Evolutionary conservation across 306 rosid species (phyloP).

Genomic region (Boehmeria nivea): DNA sequence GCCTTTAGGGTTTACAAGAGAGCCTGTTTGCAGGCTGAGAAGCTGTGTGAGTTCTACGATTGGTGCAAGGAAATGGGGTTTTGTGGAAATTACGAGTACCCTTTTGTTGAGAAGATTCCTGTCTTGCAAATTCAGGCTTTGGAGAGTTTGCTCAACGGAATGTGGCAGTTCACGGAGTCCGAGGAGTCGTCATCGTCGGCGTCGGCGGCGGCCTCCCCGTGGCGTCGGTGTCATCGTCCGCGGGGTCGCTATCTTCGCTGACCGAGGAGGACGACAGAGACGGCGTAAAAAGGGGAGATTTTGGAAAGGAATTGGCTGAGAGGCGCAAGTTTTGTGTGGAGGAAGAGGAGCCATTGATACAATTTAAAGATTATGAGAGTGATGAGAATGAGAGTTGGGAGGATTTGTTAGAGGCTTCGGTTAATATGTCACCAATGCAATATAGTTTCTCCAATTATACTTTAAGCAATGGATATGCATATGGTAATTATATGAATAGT

Average conservation of each 20-base stretch:
- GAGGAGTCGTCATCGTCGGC: slow-evolving; percentile 31
- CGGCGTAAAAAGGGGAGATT: background rate
- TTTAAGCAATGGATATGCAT: background rate
- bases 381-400: slow-evolving; percentile 45
- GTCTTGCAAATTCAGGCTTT: slow-evolving; percentile 46
- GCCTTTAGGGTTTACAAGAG: slow-evolving; percentile 60
- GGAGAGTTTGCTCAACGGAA: slow-evolving; percentile 43
- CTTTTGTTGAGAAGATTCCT: slow-evolving; percentile 52
- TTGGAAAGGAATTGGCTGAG: background rate
- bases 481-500: background rate
- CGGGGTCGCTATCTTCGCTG: slow-evolving; percentile 1
- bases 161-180: slow-evolving; percentile 66
- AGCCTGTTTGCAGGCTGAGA: slow-evolving; percentile 49
- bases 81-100: slow-evolving; percentile 56
- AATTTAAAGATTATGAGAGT: slow-evolving; percentile 20
- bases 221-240: slow-evolving; percentile 6
- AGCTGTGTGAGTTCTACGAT: slow-evolving; percentile 51
- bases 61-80: slow-evolving; percentile 47
- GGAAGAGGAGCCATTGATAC: slow-evolving; percentile 43
- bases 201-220: slow-evolving; percentile 3
- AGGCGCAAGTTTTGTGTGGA: background rate
- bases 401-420: slow-evolving; percentile 57
- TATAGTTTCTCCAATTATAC: background rate
- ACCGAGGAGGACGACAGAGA: slow-evolving; percentile 13
- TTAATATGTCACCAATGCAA: slow-evolving; percentile 21